phyloP scores from a whole-genome alignment of 2,329 filamentous ascomycete genomes.

The Aspergillus cejpii region DNA sequence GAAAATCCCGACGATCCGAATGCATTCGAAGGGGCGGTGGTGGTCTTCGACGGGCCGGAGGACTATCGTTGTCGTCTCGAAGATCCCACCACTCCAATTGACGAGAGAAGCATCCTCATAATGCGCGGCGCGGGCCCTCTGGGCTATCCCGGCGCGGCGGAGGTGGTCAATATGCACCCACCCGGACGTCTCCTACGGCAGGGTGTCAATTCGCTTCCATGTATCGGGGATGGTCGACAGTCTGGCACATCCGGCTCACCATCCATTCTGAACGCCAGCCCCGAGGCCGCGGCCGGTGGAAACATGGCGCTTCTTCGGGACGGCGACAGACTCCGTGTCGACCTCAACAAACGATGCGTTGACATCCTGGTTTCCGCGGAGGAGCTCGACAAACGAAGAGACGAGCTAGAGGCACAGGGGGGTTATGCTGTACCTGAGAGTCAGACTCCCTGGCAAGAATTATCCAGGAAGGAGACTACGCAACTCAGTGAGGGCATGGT shows the following conservation, averaged over 20 bases:
- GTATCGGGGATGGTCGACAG: constrained; percentile 51
- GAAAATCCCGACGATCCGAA: constrained; percentile 43
- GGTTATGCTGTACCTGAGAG: constrained; percentile 38
- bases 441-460: constrained; percentile 48
- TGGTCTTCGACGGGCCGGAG: constrained; percentile 49
- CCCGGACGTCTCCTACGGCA: constrained; percentile 42
- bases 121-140: constrained; percentile 48
- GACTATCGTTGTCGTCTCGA: constrained; percentile 45
- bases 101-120: constrained; percentile 42
- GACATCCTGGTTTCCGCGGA: constrained; percentile 43
- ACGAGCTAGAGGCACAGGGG: constrained; percentile 33
- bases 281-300: constrained; percentile 50
- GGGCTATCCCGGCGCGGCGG: constrained; percentile 47
- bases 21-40: constrained; percentile 44
- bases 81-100: constrained; percentile 34
- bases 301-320: constrained; percentile 48
- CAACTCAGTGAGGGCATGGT: constrained; percentile 46
- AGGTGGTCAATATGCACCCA: constrained; percentile 50
- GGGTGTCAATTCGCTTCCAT: constrained; percentile 45
- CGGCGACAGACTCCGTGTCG: constrained; percentile 47
- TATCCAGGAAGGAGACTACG: constrained; percentile 44
- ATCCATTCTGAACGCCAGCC: constrained; percentile 51
- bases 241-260: constrained; percentile 51
- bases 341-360: constrained; percentile 45
- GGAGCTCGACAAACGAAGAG: constrained; percentile 39